Evolutionary conservation across 2,329 filamentous ascomycete species (phyloP).

Genomic region (Monascus ruber): DNA sequence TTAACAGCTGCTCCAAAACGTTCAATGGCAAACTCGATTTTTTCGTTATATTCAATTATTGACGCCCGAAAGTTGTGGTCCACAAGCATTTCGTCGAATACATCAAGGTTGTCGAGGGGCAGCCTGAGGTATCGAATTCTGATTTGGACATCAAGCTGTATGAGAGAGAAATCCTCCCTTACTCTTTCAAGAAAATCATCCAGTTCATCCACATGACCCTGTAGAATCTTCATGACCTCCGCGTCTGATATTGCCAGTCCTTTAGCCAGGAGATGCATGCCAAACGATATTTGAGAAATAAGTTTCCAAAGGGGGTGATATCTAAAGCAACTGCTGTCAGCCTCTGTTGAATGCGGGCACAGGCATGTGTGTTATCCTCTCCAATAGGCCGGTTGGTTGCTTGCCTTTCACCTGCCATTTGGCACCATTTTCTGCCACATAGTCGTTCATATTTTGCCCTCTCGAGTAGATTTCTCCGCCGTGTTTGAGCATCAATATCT

Average conservation of each 20-base stretch:
- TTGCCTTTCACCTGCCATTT: slow-evolving; percentile 53
- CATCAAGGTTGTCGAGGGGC: slow-evolving; percentile 67
- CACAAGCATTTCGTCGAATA: slow-evolving; percentile 80
- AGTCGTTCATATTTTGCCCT: slow-evolving; percentile 57
- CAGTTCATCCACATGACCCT: slow-evolving; percentile 85
- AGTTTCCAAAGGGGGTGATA: slow-evolving; percentile 86
- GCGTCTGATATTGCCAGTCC: slow-evolving; percentile 78
- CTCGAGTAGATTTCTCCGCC: slow-evolving; percentile 57
- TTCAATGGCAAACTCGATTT: slow-evolving; percentile 80
- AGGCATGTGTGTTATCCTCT: slow-evolving; percentile 2
- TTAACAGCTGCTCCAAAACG: slow-evolving; percentile 65
- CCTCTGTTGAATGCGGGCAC: neutral
- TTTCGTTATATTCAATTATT: slow-evolving; percentile 77
- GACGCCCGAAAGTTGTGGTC: slow-evolving; percentile 71
- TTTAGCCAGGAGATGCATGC: slow-evolving; percentile 76
- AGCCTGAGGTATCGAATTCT: slow-evolving; percentile 70
- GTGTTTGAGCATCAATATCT: slow-evolving; percentile 30
- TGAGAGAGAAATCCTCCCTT: slow-evolving; percentile 71
- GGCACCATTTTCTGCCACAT: slow-evolving; percentile 64
- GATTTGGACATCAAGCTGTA: slow-evolving; percentile 65
- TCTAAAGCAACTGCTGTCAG: slow-evolving; percentile 22
- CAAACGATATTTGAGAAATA: slow-evolving; percentile 84
- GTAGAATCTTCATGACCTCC: slow-evolving; percentile 79
- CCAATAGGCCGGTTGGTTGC: neutral
- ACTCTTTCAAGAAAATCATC: slow-evolving; percentile 82